Evolutionary conservation across 306 rosid genomes (phyloP), one percentile per base, ranked within the genome.

Genomic region (Acacia melanoxylon): DNA sequence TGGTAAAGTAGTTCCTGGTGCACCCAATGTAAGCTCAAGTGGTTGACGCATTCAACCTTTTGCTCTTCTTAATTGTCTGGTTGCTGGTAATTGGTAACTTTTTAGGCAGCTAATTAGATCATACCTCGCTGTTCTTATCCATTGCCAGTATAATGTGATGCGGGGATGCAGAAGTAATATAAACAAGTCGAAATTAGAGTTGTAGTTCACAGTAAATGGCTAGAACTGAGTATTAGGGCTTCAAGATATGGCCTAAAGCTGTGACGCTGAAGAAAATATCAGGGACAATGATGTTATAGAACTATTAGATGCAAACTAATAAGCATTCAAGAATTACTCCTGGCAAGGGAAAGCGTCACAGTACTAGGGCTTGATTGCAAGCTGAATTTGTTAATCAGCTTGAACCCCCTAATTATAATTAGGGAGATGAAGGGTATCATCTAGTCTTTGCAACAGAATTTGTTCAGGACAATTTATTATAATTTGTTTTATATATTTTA

Each of bases 1-100:
- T 59, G 85, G 86, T 31, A 93, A 95, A 85, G 91, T 93, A 63
- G 77, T 92, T 68, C 45, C 97, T 7, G 96, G 99, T 4, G 94
- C 98, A 70, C 99, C 99, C 66, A 95, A 91, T 80, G 99, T 93
- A 89, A 91, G 98, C 24, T 73, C 79, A 19, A 68, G 74, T 40
- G 63, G 68, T 65, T 77, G 10, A 44, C 29, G 9, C 75, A 2
- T 65, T 83, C 29, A 70, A 31, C 27, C 61, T 61, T 71, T 19
- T 79, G 59, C 59, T 40, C 58, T 44, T 70, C 54, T 81, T 69
- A 66, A 40, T 75, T 31, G 58, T 79, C 31, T 52, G 58, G 75
- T 56, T 81, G 69, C 77, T 70, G 61, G 63, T 37, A 65, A 72
- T 67, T 70, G 51, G 46, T 52, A 48, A 77, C 59, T 61, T 15